These are phyloP conservation scores for Nannizziopsis arthrosporioides DNA, from an alignment of 2,329 filamentous ascomycete genomes.

Conservation along the genomic window DNA sequence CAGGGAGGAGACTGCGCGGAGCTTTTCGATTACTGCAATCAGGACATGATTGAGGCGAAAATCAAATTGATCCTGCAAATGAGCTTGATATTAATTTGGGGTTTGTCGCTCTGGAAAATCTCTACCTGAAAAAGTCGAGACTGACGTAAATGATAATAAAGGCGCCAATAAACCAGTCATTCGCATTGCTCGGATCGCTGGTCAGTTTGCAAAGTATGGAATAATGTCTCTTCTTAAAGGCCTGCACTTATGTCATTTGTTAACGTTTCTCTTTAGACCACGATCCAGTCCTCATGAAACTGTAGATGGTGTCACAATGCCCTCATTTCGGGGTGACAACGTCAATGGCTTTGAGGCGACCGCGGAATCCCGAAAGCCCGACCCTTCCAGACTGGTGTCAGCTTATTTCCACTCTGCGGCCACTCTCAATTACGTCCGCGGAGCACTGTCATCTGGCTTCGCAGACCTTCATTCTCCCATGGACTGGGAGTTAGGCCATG, in stretches of 20 bases:
- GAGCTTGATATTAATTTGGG: conserved; percentile 92
- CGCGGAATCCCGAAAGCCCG: conserved; percentile 61
- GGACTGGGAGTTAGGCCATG: conserved; percentile 89
- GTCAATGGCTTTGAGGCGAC: conserved; percentile 67
- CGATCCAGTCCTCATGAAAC: conserved; percentile 78
- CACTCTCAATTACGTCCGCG: conserved; percentile 85
- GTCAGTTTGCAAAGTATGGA: conserved; percentile 75
- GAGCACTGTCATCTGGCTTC: conserved; percentile 72
- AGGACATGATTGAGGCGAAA: conserved; percentile 83
- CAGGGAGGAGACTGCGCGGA: conserved; percentile 97
- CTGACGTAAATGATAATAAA: conserved; percentile 16
- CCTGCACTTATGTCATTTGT: neutral
- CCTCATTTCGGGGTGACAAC: conserved; percentile 89
- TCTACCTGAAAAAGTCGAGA: neutral
- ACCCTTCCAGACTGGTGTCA: conserved; percentile 71
- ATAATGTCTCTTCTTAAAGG: neutral
- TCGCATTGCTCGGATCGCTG: conserved; percentile 88
- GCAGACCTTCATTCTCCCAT: conserved; percentile 87
- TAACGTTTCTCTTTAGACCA: conserved; percentile 37
- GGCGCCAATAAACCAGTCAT: conserved; percentile 65
- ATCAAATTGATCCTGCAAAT: conserved; percentile 95
- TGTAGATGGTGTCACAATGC: conserved; percentile 66
- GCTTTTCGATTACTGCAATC: conserved; percentile 90
- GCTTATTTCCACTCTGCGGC: conserved; percentile 94
- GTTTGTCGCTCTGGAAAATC: conserved; percentile 27